Evolutionary conservation across 2,329 filamentous ascomycete genomes (phyloP).

Genomic region (Fusarium globosum): DNA sequence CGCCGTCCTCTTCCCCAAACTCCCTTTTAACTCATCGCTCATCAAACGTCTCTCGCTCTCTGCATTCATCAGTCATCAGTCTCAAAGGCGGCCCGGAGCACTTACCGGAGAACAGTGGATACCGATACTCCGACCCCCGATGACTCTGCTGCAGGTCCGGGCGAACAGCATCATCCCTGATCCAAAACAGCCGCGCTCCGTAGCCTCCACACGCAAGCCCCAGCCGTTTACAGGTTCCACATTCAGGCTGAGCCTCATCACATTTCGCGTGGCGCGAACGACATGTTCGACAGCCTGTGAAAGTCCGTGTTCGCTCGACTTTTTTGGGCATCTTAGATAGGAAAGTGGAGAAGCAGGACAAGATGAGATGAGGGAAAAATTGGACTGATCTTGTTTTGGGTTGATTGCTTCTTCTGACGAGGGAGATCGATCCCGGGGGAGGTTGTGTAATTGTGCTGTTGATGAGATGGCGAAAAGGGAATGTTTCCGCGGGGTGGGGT

Average conservation of each 20-base stretch:
- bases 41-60: conserved; percentile 38
- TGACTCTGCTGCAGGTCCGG: conserved; percentile 40
- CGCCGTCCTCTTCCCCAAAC: conserved; percentile 43
- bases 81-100: not conserved
- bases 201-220: conserved; percentile 55
- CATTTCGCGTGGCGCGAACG: conserved; percentile 57
- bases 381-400: not conserved
- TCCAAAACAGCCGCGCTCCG: conserved; percentile 50
- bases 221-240: conserved; percentile 51
- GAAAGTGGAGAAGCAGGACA: conserved; percentile 30
- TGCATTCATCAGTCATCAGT: conserved; percentile 2
- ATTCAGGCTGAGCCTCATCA: conserved; percentile 55
- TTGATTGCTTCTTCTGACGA: not conserved
- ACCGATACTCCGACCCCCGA: conserved; percentile 50
- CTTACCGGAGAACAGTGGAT: conserved; percentile 56
- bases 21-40: conserved; percentile 48
- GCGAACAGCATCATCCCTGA: conserved; percentile 38
- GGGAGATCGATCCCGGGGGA: conserved; percentile 11
- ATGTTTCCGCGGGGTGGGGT: conserved; percentile 34
- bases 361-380: not conserved
- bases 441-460: conserved; percentile 22
- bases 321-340: conserved; percentile 38
- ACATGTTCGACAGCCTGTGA: conserved; percentile 51
- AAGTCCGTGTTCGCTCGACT: conserved; percentile 44
- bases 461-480: conserved; percentile 16